These are phyloP conservation scores for Ampelocalamus luodianensis DNA, from an alignment of 176 grass and related monocot genomes.

Conservation along the genomic window DNA sequence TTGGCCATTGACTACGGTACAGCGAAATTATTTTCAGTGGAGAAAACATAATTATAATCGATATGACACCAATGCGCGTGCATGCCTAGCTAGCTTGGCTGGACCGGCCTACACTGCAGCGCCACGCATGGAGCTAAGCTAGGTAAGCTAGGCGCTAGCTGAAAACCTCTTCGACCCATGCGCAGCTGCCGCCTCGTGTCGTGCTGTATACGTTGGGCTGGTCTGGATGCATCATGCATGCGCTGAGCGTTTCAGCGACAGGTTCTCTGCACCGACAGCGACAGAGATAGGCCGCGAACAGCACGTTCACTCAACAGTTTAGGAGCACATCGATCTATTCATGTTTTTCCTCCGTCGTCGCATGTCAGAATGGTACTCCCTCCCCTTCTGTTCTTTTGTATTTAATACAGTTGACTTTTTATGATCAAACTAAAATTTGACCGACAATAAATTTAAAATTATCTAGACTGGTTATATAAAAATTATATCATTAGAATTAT, in stretches of 20 bases:
- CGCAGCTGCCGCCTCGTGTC: background rate
- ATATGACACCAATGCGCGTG: background rate
- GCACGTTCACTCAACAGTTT: background rate
- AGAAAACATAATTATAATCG: too few species aligned
- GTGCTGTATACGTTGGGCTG: background rate
- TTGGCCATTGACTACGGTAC: too few species aligned
- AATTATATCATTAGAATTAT: too few species aligned
- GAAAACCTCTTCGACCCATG: too few species aligned
- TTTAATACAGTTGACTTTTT: too few species aligned
- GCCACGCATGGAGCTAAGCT: background rate
- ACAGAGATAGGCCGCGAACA: background rate
- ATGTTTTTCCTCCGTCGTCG: too few species aligned
- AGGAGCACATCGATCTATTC: background rate
- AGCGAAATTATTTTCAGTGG: too few species aligned
- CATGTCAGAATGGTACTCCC: too few species aligned
- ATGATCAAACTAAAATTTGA: too few species aligned
- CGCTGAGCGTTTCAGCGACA: background rate
- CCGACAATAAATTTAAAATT: too few species aligned
- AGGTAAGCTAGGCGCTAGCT: background rate
- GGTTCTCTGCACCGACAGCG: background rate
- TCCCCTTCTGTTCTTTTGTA: too few species aligned
- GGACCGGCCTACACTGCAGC: background rate
- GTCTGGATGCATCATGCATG: background rate
- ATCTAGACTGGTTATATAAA: too few species aligned
- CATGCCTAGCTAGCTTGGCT: background rate